Conservation (phyloP, 192 early-diverging fungal species). For the Cladochytrium replicatum region DNA sequence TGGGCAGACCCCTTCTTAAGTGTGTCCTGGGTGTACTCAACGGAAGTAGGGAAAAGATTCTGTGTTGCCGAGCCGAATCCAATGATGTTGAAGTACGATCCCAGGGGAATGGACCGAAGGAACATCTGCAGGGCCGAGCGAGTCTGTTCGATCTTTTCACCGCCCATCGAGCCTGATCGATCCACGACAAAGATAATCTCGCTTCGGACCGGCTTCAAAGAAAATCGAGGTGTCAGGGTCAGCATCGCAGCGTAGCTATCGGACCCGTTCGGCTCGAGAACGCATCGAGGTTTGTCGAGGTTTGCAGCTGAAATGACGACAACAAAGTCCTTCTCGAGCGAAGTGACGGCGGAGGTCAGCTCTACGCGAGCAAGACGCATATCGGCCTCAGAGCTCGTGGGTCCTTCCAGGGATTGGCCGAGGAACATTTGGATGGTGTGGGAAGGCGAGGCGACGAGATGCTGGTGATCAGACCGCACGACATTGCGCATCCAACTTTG, state of each 20-base stretch:
- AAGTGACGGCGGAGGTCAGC: neutral
- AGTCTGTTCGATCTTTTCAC: constrained; percentile 24
- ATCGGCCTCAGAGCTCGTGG: too few species aligned
- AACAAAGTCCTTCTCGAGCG: constrained; percentile 31
- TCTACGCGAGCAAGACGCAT: too few species aligned
- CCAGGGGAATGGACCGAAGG: constrained; percentile 35
- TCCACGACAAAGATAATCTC: constrained; percentile 36
- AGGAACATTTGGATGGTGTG: too few species aligned
- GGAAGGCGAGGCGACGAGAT: too few species aligned
- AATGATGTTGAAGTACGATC: constrained; percentile 38
- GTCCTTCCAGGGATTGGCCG: too few species aligned
- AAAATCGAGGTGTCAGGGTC: constrained; percentile 34
- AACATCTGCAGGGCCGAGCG: constrained; percentile 30
- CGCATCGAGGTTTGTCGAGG: constrained; percentile 23
- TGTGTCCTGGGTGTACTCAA: constrained; percentile 20
- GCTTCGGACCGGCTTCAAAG: constrained; percentile 4
- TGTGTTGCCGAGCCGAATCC: constrained; percentile 27
- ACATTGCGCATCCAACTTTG: too few species aligned
- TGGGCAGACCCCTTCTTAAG: constrained; percentile 22
- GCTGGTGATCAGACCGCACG: too few species aligned
- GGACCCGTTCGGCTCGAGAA: constrained; percentile 23
- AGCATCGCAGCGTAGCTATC: constrained; percentile 21
- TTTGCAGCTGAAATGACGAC: constrained; percentile 20
- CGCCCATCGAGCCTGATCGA: constrained; percentile 44
- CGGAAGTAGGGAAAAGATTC: constrained; percentile 27